Base-by-base conservation (phyloP, 208 protist genomes). In the Perkinsela sp. region DNA sequence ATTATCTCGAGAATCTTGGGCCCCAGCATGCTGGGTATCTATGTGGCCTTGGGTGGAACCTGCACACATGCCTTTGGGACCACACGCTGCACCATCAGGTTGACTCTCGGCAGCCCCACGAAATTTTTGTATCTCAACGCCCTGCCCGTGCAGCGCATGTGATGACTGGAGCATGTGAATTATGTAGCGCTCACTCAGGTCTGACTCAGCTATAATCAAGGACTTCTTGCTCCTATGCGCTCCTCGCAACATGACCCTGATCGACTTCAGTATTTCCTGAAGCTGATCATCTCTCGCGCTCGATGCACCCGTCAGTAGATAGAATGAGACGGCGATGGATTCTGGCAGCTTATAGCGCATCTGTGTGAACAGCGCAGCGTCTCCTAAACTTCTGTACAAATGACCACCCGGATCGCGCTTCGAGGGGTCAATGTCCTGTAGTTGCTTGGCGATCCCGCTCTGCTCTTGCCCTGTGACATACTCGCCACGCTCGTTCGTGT, bases 401-500 rank as follows among this genome's bases (percentile, higher is more conserved):
- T 57, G 13, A n/a, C 40, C 40, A n/a, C 13, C 40, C 6, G 40
- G 22, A n/a, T 6, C 40, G 22, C 40, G 40, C n/a, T n/a, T n/a
- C n/a, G n/a, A n/a, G 40, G 40, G 40, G 40, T 57, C 40, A 22
- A 6, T 22, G 13, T 22, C 13, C 6, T 57, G 40, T 6, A 57
- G 40, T 22, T 6, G 13, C 6, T 57, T 22, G 40, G 40, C 22
- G 13, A 22, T 57, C 40, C 13, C 6, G 40, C 22, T 6, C n/a
- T n/a, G n/a, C n/a, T n/a, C n/a, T n/a, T n/a, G n/a, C n/a, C n/a
- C n/a, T n/a, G n/a, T n/a, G 6, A 57, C 13, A 57, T 57, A 57
- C 22, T 68, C 0, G 67, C 15, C 32, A 70, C 48, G 15, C 72
- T 70, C 28, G 0, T 75, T 68, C 48, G 72, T 70, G 31, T 72